Conservation (phyloP, 257 asterid species). For the Anisodus tanguticus region DNA sequence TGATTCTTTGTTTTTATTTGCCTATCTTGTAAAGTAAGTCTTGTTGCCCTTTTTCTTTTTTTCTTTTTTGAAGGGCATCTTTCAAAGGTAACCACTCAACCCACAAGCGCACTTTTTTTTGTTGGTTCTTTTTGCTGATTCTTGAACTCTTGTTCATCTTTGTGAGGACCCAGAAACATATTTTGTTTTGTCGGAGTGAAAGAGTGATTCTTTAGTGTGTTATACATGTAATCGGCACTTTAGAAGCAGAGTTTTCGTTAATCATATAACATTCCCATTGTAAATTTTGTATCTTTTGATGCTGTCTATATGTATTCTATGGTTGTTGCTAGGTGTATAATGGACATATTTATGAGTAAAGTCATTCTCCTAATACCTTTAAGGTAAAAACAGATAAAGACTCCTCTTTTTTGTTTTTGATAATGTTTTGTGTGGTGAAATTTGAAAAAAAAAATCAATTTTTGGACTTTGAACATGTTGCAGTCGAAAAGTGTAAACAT, state of each 20-base stretch:
- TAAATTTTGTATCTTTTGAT: not conserved
- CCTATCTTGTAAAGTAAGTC: not conserved
- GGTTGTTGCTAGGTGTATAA: not conserved
- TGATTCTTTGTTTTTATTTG: not conserved
- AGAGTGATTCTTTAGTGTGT: not conserved
- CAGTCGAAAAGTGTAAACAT: not conserved
- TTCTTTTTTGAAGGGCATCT: not conserved
- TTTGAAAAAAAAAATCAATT: not conserved
- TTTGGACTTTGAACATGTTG: conserved; percentile 2
- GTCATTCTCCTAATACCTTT: not conserved
- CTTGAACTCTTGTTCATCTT: not conserved
- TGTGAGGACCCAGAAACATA: not conserved
- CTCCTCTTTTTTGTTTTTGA: not conserved
- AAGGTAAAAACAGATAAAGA: not conserved
- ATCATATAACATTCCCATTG: not conserved
- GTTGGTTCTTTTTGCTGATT: not conserved
- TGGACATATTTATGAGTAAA: not conserved
- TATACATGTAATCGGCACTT: not conserved
- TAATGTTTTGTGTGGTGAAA: not conserved
- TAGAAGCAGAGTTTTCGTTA: not conserved
- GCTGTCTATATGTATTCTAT: not conserved
- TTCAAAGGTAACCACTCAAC: conserved; percentile 12
- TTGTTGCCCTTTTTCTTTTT: not conserved
- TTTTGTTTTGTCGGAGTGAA: not conserved
- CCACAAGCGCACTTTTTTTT: not conserved